A percentile compares a stretch with the other conserved stretches of the same genome.
These are phyloP conservation scores for Xylaria venustula DNA, from an alignment of 495 filamentous ascomycete genomes.

Conservation along the genomic window DNA sequence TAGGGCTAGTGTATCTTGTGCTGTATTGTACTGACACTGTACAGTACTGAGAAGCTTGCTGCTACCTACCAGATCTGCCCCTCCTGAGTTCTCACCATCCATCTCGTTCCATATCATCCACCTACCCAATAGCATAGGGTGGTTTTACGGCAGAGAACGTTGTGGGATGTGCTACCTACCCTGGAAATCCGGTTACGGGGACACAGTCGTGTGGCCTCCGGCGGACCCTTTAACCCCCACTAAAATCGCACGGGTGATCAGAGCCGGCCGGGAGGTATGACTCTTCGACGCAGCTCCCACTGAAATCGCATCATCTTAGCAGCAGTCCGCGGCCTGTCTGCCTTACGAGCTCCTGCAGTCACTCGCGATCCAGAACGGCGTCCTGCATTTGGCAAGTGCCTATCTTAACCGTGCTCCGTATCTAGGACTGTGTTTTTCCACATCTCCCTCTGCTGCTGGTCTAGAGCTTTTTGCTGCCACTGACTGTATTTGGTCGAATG, in stretches of 20 bases:
- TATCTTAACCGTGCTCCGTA: background rate
- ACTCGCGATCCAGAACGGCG: background rate
- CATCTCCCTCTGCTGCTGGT: background rate
- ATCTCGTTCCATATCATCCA: too few relatives aligned
- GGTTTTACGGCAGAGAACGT: too few relatives aligned
- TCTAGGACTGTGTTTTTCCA: constrained; percentile 8
- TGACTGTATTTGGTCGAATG: background rate
- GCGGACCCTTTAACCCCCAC: background rate
- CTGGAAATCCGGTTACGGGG: background rate
- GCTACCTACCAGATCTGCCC: too few relatives aligned
- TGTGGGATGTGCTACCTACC: too few relatives aligned
- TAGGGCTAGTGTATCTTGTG: too few relatives aligned
- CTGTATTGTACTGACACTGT: too few relatives aligned
- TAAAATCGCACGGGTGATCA: background rate
- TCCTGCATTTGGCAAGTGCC: background rate
- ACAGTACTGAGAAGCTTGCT: too few relatives aligned
- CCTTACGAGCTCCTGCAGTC: background rate
- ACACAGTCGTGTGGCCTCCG: background rate
- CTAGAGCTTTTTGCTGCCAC: background rate
- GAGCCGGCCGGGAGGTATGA: background rate
- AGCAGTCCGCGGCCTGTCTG: constrained; percentile 7
- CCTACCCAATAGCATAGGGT: too few relatives aligned
- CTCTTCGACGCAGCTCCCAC: background rate
- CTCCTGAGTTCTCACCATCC: too few relatives aligned
- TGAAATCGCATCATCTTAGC: background rate